Evolutionary conservation across 805 yeast species (phyloP).

Genomic region (Nakazawaea populi): DNA sequence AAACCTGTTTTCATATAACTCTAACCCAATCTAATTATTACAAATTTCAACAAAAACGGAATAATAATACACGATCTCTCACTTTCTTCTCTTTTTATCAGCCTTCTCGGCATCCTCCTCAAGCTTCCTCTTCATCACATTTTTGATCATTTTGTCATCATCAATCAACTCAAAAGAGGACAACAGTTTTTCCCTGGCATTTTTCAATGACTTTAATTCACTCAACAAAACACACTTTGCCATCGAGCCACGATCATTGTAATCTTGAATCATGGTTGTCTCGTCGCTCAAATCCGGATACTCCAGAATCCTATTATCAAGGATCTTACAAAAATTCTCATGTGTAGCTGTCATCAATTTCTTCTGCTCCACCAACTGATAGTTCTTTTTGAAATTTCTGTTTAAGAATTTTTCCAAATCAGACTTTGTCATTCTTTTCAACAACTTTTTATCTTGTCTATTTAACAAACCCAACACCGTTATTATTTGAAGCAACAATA

Average conservation of each 20-base stretch:
- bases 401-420: conserved; percentile 31
- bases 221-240: conserved; percentile 50
- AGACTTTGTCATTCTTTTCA: conserved; percentile 20
- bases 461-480: conserved; percentile 29
- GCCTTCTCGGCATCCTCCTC: conserved; percentile 20
- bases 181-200: conserved; percentile 25
- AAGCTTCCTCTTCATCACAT: conserved; percentile 47
- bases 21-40: too few species aligned
- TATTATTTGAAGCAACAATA: conserved; percentile 47
- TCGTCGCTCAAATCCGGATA: conserved; percentile 34
- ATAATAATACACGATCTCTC: background rate
- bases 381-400: conserved; percentile 52
- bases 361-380: conserved; percentile 50
- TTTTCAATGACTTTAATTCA: conserved; percentile 46
- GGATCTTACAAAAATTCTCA: conserved; percentile 25
- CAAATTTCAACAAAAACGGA: too few species aligned
- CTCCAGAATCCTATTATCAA: conserved; percentile 31
- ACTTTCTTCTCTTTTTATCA: conserved; percentile 21
- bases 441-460: conserved; percentile 25
- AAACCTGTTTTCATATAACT: too few species aligned
- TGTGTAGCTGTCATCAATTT: conserved; percentile 35
- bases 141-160: conserved; percentile 54
- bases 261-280: conserved; percentile 14
- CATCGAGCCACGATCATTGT: conserved; percentile 32
- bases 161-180: conserved; percentile 37